phyloP scores from a whole-genome alignment of 768 basidiomycete genomes.

The Podaxis pistillaris region DNA sequence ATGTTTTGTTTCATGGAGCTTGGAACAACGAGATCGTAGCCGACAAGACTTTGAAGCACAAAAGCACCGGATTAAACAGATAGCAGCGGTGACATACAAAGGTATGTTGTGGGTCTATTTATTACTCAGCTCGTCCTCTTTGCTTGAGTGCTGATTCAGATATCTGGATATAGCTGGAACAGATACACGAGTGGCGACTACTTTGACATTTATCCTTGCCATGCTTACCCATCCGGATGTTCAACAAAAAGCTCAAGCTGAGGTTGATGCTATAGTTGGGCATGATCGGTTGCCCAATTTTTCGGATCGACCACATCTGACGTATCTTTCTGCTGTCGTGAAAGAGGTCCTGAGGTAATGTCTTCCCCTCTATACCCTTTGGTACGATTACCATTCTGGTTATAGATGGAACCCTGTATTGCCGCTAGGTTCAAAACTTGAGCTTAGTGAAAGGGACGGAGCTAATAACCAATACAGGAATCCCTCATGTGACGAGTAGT shows the following conservation, averaged over 20 bases:
- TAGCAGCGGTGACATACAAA: neutral
- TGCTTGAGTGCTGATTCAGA: neutral
- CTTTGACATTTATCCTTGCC: conserved; percentile 7
- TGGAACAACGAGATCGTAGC: neutral
- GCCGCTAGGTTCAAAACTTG: neutral
- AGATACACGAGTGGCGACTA: neutral
- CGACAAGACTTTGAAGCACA: neutral
- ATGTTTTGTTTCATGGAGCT: neutral
- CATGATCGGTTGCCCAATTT: conserved; percentile 22
- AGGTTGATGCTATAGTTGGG: conserved; percentile 24
- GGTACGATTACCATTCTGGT: neutral
- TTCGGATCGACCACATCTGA: conserved; percentile 17
- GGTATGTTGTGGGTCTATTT: neutral
- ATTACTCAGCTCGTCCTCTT: neutral
- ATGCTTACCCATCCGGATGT: conserved; percentile 18
- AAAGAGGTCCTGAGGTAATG: conserved; percentile 21
- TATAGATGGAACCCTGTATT: neutral
- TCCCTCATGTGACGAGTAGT: conserved; percentile 9
- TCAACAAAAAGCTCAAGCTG: conserved; percentile 19
- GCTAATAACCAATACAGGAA: neutral
- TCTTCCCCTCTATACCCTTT: neutral
- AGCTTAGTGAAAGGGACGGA: neutral
- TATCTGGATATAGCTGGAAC: conserved; percentile 1
- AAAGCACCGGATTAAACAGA: neutral
- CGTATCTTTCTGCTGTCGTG: conserved; percentile 21